Conservation (phyloP, 1,139 yeast species). For the Saccharomyces hybrid region DNA sequence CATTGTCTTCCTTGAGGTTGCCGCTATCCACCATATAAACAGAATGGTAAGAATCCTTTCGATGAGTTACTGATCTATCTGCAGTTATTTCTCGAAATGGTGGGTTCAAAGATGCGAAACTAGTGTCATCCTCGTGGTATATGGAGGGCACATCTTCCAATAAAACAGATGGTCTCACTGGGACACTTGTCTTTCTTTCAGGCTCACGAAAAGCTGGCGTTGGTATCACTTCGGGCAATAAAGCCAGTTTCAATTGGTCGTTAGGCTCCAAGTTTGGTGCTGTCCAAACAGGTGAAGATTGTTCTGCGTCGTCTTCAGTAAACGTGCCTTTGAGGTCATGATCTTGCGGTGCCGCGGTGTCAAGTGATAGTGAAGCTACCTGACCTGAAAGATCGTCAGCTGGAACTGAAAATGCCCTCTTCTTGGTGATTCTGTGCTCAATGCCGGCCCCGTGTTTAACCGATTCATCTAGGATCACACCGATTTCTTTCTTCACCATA, state of each 20-base stretch:
- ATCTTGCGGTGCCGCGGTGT: no score
- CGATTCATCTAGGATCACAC: conserved; percentile 22
- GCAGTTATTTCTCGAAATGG: conserved; percentile 10
- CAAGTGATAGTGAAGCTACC: conserved; percentile 5
- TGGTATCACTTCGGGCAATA: conserved; percentile 11
- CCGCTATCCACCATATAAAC: conserved; percentile 30
- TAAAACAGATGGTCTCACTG: neutral
- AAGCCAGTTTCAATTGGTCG: conserved; percentile 32
- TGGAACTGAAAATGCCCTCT: conserved; percentile 28
- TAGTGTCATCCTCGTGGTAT: neutral
- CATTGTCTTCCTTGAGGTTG: conserved; percentile 17
- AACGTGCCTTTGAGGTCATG: neutral
- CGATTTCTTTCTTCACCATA: conserved; percentile 31
- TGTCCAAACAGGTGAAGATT: conserved; percentile 31
- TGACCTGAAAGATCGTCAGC: conserved; percentile 5
- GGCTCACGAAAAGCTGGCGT: conserved; percentile 9
- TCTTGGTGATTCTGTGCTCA: conserved; percentile 10
- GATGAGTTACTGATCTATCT: conserved; percentile 21
- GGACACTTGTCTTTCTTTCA: conserved; percentile 2
- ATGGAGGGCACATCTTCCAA: neutral
- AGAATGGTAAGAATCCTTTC: conserved; percentile 35
- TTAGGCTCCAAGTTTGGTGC: conserved; percentile 35
- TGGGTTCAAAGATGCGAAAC: neutral
- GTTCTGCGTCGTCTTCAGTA: conserved; percentile 11
- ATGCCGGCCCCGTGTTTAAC: conserved; percentile 6